Conservation (phyloP, 1,139 yeast genomes). For the Pichia sp. region DNA sequence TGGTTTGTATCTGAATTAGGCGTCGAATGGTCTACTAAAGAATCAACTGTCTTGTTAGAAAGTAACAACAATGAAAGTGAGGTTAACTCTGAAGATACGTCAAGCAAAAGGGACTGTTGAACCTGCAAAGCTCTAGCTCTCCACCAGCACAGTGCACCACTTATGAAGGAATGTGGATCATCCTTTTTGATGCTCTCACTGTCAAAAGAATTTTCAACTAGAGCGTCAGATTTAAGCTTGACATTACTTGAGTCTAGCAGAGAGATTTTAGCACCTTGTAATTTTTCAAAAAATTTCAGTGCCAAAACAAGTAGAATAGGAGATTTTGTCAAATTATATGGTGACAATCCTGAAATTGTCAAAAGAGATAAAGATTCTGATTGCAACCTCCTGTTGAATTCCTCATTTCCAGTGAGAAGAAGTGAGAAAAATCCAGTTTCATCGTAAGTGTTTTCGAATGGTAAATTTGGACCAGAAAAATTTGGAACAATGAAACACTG, state of each 20-base stretch:
- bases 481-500: slow-evolving; percentile 73
- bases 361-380: slow-evolving; percentile 35
- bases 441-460: slow-evolving; percentile 27
- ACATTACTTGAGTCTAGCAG: slow-evolving; percentile 27
- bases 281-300: slow-evolving; percentile 46
- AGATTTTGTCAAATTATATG: slow-evolving; percentile 55
- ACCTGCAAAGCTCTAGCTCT: slow-evolving; percentile 60
- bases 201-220: slow-evolving; percentile 22
- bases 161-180: slow-evolving; percentile 30
- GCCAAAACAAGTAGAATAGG: slow-evolving; percentile 47
- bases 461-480: slow-evolving; percentile 75
- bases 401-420: slow-evolving; percentile 7
- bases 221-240: slow-evolving; percentile 24
- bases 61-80: slow-evolving; percentile 41
- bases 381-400: slow-evolving; percentile 19
- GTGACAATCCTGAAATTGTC: slow-evolving; percentile 55
- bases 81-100: slow-evolving; percentile 47
- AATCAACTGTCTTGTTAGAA: slow-evolving; percentile 34
- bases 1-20: slow-evolving; percentile 26
- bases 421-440: slow-evolving; percentile 27
- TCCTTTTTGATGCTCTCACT: slow-evolving; percentile 18
- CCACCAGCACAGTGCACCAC: slow-evolving; percentile 66
- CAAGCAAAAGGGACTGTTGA: slow-evolving; percentile 57
- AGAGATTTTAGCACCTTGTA: slow-evolving; percentile 36
- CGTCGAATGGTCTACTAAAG: slow-evolving; percentile 31